Evolutionary conservation across 345 rosid species (phyloP).

Genomic region (Acer negundo): DNA sequence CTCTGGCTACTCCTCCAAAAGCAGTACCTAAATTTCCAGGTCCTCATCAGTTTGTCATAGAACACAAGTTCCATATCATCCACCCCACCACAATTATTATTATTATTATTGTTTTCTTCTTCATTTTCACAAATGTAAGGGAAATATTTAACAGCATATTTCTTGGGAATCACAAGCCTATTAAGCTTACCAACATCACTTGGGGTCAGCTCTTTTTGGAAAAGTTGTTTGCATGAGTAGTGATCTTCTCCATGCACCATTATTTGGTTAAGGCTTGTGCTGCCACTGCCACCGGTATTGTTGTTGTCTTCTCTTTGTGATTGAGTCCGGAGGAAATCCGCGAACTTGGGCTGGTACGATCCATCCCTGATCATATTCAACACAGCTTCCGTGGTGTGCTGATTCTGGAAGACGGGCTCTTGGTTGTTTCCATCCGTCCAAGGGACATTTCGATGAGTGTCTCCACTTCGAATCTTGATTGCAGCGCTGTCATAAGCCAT

Average conservation of each 20-base stretch:
- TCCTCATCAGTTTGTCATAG: constrained; percentile 42
- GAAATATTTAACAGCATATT: constrained; percentile 56
- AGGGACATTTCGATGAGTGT: constrained; percentile 59
- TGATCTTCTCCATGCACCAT: constrained; percentile 23
- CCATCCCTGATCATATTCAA: constrained; percentile 73
- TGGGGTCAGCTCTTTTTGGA: constrained; percentile 75
- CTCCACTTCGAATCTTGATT: constrained; percentile 47
- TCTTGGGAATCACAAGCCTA: constrained; percentile 84
- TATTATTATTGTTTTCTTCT: constrained; percentile 12
- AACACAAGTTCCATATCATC: constrained; percentile 42
- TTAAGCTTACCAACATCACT: constrained; percentile 92
- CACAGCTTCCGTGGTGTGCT: constrained; percentile 36
- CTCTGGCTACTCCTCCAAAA: constrained; percentile 60
- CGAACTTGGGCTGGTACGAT: constrained; percentile 56
- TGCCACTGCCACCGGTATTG: background rate
- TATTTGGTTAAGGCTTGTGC: constrained; percentile 12
- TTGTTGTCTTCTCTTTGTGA: constrained; percentile 22
- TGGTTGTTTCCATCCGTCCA: constrained; percentile 46
- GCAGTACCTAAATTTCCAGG: constrained; percentile 55
- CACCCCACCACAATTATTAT: background rate
- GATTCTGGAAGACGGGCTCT: constrained; percentile 52
- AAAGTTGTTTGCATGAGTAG: constrained; percentile 43
- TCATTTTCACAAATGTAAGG: constrained; percentile 35
- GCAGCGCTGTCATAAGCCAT: constrained; percentile 68
- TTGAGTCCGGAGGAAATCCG: constrained; percentile 31